Base-by-base conservation (phyloP, 2,329 filamentous ascomycete species). In the Hymenoscyphus fructigenus region DNA sequence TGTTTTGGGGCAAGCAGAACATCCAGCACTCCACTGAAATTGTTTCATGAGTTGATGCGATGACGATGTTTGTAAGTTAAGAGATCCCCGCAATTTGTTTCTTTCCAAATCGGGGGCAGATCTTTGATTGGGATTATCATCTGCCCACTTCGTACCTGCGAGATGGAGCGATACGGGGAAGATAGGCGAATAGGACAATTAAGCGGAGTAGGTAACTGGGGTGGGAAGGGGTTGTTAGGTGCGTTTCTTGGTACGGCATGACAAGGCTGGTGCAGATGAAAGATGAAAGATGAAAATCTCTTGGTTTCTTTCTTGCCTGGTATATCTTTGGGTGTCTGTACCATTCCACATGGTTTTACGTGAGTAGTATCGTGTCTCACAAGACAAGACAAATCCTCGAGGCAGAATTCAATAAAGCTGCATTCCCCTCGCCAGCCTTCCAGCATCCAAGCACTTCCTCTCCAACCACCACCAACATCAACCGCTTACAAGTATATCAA, bases 371-470 rank as follows among this genome's bases (percentile, higher is more conserved):
- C n/a, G n/a, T n/a, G n/a, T n/a, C n/a, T n/a, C n/a, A n/a, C 44
- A 50, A 23, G n/a, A 23, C 44, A 50, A 14, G 44, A 23, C 20
- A 12, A 44, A 20, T n/a, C 15, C 41, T 17, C 6, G 41, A 23
- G 44, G 44, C 44, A 50, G 44, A 50, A 50, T 50, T 50, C 44
- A 50, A 50, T 50, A 50, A 50, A 50, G n/a, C 20, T 12, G n/a
- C 44, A 50, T 50, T 50, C 44, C 7, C n/a, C 44, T 50, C 44
- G 9, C 44, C 44, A 50, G 44, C 44, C 41, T n/a, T 44, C 17
- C 17, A 44, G 17, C n/a, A 50, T 50, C 44, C 44, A 50, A 50
- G 20, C 44, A 50, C 44, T 50, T 50, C n/a, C 41, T 44, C 41
- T n/a, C 41, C 41, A 44, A 20, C n/a, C 44, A 50, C 44, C 44